These are phyloP conservation scores for Lichtheimia ornata DNA, from an alignment of 371 early-diverging fungal genomes.

Conservation along the genomic window DNA sequence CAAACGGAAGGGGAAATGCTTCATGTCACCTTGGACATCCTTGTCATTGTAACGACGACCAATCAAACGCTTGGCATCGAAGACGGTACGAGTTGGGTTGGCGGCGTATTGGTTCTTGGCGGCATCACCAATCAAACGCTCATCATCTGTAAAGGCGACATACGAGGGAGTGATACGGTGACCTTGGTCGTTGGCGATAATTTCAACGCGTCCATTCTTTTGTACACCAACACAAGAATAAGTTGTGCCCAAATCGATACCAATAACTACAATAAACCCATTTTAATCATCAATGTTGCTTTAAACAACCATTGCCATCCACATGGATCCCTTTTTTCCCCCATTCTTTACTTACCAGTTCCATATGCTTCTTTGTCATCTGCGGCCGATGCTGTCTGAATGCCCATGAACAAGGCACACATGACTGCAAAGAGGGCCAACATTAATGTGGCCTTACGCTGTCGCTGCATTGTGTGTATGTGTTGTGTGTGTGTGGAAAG, in stretches of 20 bases:
- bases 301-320: not conserved
- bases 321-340: not conserved
- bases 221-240: constrained; percentile 97
- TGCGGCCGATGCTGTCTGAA: constrained; percentile 28
- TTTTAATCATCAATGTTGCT: not conserved
- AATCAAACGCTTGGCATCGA: constrained; percentile 95
- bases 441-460: constrained; percentile 31
- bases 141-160: constrained; percentile 83
- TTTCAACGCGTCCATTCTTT: constrained; percentile 84
- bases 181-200: constrained; percentile 81
- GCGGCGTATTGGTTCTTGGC: constrained; percentile 84
- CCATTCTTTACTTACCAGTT: constrained; percentile 38
- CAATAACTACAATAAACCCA: constrained; percentile 35
- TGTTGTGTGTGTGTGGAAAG: constrained; percentile 10
- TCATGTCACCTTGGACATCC: constrained; percentile 85
- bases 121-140: constrained; percentile 86
- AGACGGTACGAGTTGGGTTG: constrained; percentile 90
- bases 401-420: constrained; percentile 38
- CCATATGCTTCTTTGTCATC: constrained; percentile 54
- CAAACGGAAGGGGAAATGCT: constrained; percentile 91
- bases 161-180: constrained; percentile 89
- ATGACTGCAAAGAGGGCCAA: constrained; percentile 50
- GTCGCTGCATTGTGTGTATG: constrained; percentile 35
- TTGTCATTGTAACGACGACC: constrained; percentile 85
- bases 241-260: constrained; percentile 97